Conservation (phyloP, 371 early-diverging fungal species). For the Nosema muscidifuracis region DNA sequence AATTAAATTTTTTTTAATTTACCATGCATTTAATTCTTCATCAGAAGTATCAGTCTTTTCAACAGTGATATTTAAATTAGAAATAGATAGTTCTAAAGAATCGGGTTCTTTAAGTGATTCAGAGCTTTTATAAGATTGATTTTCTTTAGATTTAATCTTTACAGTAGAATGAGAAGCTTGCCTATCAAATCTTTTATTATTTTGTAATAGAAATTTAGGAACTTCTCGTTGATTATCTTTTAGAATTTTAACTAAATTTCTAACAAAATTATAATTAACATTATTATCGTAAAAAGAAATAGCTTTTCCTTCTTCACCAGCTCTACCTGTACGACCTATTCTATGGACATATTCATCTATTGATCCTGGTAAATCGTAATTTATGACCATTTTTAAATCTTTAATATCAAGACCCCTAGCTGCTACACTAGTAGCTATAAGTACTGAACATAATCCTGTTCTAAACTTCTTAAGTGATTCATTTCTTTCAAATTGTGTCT, state of each 20-base stretch:
- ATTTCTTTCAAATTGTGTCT: constrained; percentile 66
- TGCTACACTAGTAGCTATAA: constrained; percentile 94
- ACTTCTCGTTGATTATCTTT: constrained; percentile 80
- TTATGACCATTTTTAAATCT: constrained; percentile 94
- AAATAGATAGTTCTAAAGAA: too few species aligned
- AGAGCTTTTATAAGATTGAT: too few species aligned
- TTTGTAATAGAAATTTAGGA: constrained; percentile 68
- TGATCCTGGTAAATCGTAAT: constrained; percentile 89
- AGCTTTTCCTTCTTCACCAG: constrained; percentile 78
- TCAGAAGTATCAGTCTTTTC: constrained; percentile 24
- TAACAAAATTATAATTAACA: constrained; percentile 70
- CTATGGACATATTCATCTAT: constrained; percentile 89
- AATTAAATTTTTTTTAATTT: background rate
- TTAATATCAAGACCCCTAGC: constrained; percentile 96
- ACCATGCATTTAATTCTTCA: constrained; percentile 21
- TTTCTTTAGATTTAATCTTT: too few species aligned
- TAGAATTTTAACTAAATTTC: constrained; percentile 81
- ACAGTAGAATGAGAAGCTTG: too few species aligned
- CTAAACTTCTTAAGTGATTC: constrained; percentile 80
- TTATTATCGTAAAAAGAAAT: constrained; percentile 71
- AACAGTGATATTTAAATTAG: constrained; percentile 1
- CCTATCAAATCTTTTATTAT: too few species aligned
- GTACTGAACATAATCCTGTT: constrained; percentile 78
- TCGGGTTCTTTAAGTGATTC: too few species aligned
- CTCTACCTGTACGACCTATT: constrained; percentile 67